Percentiles rank a stretch among this genome's conserved stretches.
Evolutionary conservation across 2,329 filamentous ascomycete genomes (phyloP).

Genomic region (Sclerotinia borealis): DNA sequence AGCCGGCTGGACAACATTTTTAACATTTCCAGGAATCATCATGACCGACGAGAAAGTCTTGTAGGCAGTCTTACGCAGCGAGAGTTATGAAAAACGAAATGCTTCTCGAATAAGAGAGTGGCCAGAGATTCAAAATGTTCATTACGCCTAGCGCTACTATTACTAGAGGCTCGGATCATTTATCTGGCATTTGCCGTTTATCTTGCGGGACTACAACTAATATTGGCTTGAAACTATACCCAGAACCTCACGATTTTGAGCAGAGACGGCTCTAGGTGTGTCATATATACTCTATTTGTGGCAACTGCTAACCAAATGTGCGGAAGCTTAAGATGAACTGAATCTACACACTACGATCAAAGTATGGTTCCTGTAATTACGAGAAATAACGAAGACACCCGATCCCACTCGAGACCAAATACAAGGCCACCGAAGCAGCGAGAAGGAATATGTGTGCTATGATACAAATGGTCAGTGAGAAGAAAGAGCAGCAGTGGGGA

Average conservation of each 20-base stretch:
- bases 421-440: neutral
- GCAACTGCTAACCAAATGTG: neutral
- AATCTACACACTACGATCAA: neutral
- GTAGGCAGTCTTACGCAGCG: too few species aligned
- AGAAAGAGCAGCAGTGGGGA: neutral
- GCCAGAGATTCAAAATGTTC: too few species aligned
- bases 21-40: neutral
- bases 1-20: too few species aligned
- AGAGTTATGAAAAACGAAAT: neutral
- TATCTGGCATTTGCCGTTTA: neutral
- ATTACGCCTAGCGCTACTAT: too few species aligned
- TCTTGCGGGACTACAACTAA: neutral
- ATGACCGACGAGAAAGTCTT: too few species aligned
- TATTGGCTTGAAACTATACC: neutral
- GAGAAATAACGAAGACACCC: neutral
- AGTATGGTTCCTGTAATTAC: neutral
- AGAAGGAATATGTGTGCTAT: neutral
- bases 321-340: neutral
- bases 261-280: too few species aligned
- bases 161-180: neutral
- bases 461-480: neutral
- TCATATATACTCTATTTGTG: neutral
- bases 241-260: neutral
- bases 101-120: neutral
- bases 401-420: neutral